A percentile compares a stretch with the other conserved stretches of the same genome.
These are phyloP conservation scores for Ochromonas danica DNA, from an alignment of 108 stramenopile genomes.

Conservation along the genomic window DNA sequence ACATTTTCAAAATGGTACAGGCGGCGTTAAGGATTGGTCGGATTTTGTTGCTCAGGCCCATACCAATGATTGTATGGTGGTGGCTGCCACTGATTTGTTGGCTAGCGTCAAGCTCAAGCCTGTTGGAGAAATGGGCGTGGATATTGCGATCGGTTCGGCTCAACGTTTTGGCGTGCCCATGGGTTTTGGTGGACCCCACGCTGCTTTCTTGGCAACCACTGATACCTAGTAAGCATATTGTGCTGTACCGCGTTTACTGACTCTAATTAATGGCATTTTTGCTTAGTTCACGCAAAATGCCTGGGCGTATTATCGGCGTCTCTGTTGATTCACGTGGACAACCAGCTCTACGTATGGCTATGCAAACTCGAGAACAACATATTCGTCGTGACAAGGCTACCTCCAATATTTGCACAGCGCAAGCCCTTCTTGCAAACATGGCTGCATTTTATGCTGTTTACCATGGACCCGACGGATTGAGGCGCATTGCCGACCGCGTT, in stretches of 20 bases:
- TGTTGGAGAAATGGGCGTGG: slow-evolving; percentile 88
- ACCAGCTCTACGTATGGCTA: slow-evolving; percentile 96
- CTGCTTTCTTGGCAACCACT: slow-evolving; percentile 90
- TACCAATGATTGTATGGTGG: slow-evolving; percentile 74
- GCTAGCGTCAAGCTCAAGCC: slow-evolving; percentile 81
- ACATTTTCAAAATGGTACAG: no score
- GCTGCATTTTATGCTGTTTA: slow-evolving; percentile 97
- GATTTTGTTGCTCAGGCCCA: slow-evolving; percentile 54
- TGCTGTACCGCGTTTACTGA: neutral
- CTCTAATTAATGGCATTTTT: neutral
- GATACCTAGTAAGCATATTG: slow-evolving; percentile 58
- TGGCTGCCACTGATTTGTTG: slow-evolving; percentile 91
- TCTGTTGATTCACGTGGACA: slow-evolving; percentile 79
- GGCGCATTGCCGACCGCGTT: slow-evolving; percentile 70
- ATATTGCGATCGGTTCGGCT: slow-evolving; percentile 95
- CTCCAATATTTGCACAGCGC: slow-evolving; percentile 98
- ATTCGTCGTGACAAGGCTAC: slow-evolving; percentile 99
- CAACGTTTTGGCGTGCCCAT: slow-evolving; percentile 99
- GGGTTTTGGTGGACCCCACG: slow-evolving; percentile 99
- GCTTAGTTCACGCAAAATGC: slow-evolving; percentile 81
- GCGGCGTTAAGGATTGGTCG: neutral
- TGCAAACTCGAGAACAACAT: slow-evolving; percentile 98
- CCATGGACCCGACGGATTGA: slow-evolving; percentile 94
- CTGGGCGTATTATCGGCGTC: slow-evolving; percentile 92
- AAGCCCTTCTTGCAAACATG: slow-evolving; percentile 98